Evolutionary conservation across 306 rosid species (phyloP).

Genomic region (Sechiopsis laciniata): DNA sequence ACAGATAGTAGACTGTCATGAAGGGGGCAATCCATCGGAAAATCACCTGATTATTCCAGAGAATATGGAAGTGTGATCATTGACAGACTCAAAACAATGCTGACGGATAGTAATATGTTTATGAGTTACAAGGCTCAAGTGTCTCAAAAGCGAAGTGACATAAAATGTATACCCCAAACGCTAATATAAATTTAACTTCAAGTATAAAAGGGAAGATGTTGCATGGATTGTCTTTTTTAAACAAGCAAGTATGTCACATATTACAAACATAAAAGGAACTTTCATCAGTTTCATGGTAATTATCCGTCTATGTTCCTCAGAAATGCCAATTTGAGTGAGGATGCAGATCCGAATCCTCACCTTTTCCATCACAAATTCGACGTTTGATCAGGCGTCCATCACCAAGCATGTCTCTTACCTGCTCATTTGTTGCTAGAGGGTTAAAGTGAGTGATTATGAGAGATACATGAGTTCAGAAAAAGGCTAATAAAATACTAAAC

Average conservation of each 20-base stretch:
- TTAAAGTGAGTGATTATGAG: conserved; percentile 21
- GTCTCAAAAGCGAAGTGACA: not conserved
- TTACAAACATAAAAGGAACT: not conserved
- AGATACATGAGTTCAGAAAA: not conserved
- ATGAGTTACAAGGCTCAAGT: conserved; percentile 1
- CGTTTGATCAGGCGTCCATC: conserved; percentile 94
- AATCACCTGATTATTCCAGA: conserved; percentile 59
- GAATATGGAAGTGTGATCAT: conserved; percentile 22
- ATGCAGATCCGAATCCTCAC: conserved; percentile 34
- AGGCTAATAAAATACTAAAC: too few relatives aligned
- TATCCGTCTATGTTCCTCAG: not conserved
- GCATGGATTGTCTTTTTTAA: not conserved
- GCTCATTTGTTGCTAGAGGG: conserved; percentile 29
- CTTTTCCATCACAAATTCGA: conserved; percentile 80
- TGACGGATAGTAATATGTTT: conserved; percentile 14
- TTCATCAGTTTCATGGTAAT: not conserved
- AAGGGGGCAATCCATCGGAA: conserved; percentile 99
- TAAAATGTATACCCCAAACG: not conserved
- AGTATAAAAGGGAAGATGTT: conserved; percentile 1
- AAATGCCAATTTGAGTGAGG: conserved; percentile 15
- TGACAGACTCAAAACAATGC: not conserved
- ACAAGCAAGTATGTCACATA: not conserved
- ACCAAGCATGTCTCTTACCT: conserved; percentile 98
- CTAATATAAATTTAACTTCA: not conserved
- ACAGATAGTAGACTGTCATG: conserved; percentile 85